Evolutionary conservation across 1,139 yeast species (phyloP).

Genomic region (Lodderomyces margitis): DNA sequence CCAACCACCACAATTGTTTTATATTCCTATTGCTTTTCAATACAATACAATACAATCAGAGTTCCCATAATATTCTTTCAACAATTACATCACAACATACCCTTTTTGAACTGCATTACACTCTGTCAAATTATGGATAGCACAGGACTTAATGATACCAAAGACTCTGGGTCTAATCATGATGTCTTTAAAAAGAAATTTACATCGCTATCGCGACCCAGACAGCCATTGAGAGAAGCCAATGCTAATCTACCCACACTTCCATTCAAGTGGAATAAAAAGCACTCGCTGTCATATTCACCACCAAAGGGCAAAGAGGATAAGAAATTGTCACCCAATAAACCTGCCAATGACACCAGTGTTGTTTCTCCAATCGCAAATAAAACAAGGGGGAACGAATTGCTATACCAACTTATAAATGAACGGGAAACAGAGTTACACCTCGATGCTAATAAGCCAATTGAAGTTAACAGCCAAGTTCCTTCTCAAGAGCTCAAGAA

Average conservation of each 20-base stretch:
- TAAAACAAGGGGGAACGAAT: neutral
- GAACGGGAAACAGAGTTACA: neutral
- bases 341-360: neutral
- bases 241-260: constrained; percentile 44
- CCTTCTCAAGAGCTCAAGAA: neutral
- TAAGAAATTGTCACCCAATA: neutral
- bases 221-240: constrained; percentile 45
- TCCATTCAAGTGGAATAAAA: constrained; percentile 3
- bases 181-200: constrained; percentile 13
- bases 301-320: constrained; percentile 3
- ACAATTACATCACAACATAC: no score
- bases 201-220: constrained; percentile 18
- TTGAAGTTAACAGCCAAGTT: neutral
- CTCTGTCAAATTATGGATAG: neutral
- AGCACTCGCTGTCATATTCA: neutral
- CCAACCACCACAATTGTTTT: no score
- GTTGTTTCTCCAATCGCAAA: neutral
- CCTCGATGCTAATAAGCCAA: neutral
- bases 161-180: neutral
- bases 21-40: no score
- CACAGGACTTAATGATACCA: neutral
- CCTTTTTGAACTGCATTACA: no score
- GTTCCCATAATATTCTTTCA: no score
- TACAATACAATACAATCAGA: no score
- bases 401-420: no score